Conservation (phyloP, 176 grass and related monocot species). For the Zea mays region Zm-B73-REFERENCE-NAM-5.0 NC_050096.1:199917501-199918000, state of each 20-base stretch:
- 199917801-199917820: neutral
- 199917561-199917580: no score
- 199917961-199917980: no score
- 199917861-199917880: no score
- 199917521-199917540: no score
- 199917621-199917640: no score
- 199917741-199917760: neutral
- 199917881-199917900: neutral
- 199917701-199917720: neutral
- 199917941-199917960: neutral
- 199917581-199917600: no score
- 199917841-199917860: neutral
- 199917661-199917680: neutral
- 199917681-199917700: neutral
- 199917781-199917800: neutral
- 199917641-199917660: neutral
- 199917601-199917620: no score
- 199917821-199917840: conserved; percentile 18
- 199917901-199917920: neutral
- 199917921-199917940: conserved; percentile 1
- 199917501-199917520: no score
- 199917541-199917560: no score
- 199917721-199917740: neutral
- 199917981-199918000: no score
- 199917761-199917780: no score